Evolutionary conservation across 805 yeast genomes (phyloP), one percentile per base, ranked within the genome.

Genomic region (Spencermartinsiella europaea): DNA sequence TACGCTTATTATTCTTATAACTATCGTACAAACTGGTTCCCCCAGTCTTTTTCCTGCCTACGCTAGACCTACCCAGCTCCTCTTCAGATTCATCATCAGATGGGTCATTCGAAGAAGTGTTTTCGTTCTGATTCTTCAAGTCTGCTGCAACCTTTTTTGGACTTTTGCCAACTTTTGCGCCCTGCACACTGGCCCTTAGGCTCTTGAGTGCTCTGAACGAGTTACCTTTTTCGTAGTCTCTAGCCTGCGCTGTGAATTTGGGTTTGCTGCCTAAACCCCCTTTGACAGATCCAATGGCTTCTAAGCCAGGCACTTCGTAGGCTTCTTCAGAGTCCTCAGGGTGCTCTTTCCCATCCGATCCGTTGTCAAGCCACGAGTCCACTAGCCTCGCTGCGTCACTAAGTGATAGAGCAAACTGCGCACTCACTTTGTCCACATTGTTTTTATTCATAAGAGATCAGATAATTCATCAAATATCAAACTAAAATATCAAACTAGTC

Each of bases 391-490:
- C 33, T 3, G 63, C 47, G 31, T 52, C 52, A 25, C 48, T 50
- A 5, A 59, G 49, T 4, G 64, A 59, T 21, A 59, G 60, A 8
- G 62, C 57, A 36, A 54, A 59, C 44, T 55, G 55, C 4, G 61
- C 57, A 12, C 57, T 45, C 33, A 59, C 46, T 27, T 44, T 44
- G 22, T 50, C 54, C 19, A 46, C 45, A 5, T 53, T 40, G 7
- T 8, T 37, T n/a, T 37, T 37, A 15, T n/a, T 34, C 37, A 34
- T 34, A 15, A 10, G 10, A 14, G 33, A 28, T 28, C 10, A 28
- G n/a, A n/a, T n/a, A n/a, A n/a, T n/a, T n/a, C n/a, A n/a, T n/a
- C n/a, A n/a, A n/a, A n/a, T n/a, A n/a, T n/a, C n/a, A n/a, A n/a
- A n/a, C n/a, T n/a, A n/a, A n/a, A n/a, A n/a, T n/a, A n/a, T n/a